Evolutionary conservation across 257 asterid species (phyloP).

Genomic region (Fraxinus quadrangulata): DNA sequence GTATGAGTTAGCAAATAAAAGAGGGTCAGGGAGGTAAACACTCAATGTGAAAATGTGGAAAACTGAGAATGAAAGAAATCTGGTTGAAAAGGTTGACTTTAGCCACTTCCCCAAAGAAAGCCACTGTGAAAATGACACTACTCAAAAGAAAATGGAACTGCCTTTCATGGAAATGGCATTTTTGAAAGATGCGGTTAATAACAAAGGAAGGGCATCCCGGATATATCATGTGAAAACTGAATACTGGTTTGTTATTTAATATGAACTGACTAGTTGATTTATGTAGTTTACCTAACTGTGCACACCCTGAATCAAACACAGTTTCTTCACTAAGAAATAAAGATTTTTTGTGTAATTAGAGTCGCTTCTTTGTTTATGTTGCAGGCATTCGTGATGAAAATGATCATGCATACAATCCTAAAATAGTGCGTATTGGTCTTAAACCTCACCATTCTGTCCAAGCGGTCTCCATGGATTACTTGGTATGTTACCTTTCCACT

Average conservation of each 20-base stretch:
- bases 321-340: neutral
- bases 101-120: neutral
- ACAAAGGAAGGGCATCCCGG: neutral
- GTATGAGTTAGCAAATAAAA: neutral
- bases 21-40: neutral
- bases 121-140: neutral
- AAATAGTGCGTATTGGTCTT: constrained; percentile 94
- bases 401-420: constrained; percentile 80
- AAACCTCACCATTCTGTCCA: constrained; percentile 89
- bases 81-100: neutral
- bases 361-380: constrained; percentile 26
- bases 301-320: neutral
- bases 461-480: constrained; percentile 95
- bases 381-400: constrained; percentile 94
- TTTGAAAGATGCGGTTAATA: neutral
- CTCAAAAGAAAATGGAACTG: neutral
- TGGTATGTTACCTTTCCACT: constrained; percentile 48
- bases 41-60: neutral
- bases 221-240: neutral
- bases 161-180: neutral
- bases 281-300: neutral
- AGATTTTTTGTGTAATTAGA: neutral
- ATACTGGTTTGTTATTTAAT: neutral
- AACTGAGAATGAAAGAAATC: neutral
- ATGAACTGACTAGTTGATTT: neutral